Evolutionary conservation across 2,329 filamentous ascomycete genomes (phyloP).

Genomic region (Karstenula rhodostoma): DNA sequence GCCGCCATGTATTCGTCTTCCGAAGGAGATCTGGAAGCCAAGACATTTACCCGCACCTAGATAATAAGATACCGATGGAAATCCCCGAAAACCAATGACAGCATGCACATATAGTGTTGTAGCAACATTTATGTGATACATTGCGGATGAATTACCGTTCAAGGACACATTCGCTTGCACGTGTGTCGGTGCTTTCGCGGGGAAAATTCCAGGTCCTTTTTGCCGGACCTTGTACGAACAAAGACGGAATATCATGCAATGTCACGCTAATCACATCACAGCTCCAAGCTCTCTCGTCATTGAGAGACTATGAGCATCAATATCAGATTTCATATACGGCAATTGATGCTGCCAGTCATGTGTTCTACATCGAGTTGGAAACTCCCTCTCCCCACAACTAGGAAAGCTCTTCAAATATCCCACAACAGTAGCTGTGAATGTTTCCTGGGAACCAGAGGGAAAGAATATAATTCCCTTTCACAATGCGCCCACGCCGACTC

Average conservation of each 20-base stretch:
- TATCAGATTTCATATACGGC: constrained; percentile 21
- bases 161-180: constrained; percentile 15
- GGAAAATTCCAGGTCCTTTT: constrained; percentile 11
- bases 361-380: not conserved
- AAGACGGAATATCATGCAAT: constrained; percentile 14
- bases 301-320: constrained; percentile 19
- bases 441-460: not conserved
- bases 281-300: constrained; percentile 2
- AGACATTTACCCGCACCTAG: not conserved
- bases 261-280: constrained; percentile 18
- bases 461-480: not conserved
- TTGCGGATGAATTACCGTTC: constrained; percentile 13
- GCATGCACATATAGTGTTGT: not conserved
- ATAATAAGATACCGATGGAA: not conserved
- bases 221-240: constrained; percentile 17
- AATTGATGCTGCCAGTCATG: constrained; percentile 14
- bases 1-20: constrained; percentile 8
- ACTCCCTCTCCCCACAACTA: constrained; percentile 11
- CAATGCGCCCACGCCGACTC: constrained; percentile 14
- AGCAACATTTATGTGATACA: not conserved
- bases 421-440: not conserved
- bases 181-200: constrained; percentile 18
- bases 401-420: constrained; percentile 2
- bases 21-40: constrained; percentile 9
- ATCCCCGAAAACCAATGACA: constrained; percentile 7